These are phyloP conservation scores for Aspergillus hortae DNA, from an alignment of 2,329 filamentous ascomycete species.

Conservation along the genomic window DNA sequence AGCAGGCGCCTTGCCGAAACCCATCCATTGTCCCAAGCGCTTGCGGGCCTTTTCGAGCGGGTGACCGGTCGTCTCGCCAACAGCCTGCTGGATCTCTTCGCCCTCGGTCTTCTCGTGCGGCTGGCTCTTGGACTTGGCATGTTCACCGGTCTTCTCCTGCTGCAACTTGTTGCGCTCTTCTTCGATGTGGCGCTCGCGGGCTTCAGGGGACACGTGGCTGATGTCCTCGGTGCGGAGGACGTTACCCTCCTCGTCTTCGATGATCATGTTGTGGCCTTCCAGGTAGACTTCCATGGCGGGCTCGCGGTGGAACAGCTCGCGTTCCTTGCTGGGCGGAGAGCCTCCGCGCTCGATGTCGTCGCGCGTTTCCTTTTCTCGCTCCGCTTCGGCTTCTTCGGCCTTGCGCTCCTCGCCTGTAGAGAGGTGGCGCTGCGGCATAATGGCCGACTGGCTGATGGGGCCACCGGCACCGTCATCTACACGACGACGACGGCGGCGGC, in stretches of 20 bases:
- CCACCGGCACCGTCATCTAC: constrained; percentile 74
- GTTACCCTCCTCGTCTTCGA: constrained; percentile 84
- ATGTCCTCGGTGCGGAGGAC: constrained; percentile 66
- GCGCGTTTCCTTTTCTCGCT: constrained; percentile 25
- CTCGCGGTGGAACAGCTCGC: constrained; percentile 32
- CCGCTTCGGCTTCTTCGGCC: constrained; percentile 24
- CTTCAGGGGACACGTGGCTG: constrained; percentile 48
- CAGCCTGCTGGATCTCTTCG: constrained; percentile 39
- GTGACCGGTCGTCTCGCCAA: constrained; percentile 32
- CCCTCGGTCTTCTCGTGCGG: constrained; percentile 43
- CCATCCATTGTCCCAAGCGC: constrained; percentile 45
- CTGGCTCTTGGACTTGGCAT: constrained; percentile 45
- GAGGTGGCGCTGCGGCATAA: constrained; percentile 59
- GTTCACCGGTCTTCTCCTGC: constrained; percentile 45
- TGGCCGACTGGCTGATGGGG: constrained; percentile 85
- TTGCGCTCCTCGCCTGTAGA: constrained; percentile 18
- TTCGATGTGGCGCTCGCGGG: constrained; percentile 57
- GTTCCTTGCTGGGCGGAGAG: constrained; percentile 34
- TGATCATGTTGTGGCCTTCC: constrained; percentile 73
- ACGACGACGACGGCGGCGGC: constrained; percentile 61
- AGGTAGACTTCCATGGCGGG: constrained; percentile 66
- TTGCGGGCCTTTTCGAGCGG: constrained; percentile 43
- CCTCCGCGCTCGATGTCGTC: constrained; percentile 33
- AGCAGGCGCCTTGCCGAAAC: constrained; percentile 34
- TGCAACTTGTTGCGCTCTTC: constrained; percentile 52